A percentile compares a stretch with the other conserved stretches of the same genome.
These are phyloP conservation scores for Zoysia japonica DNA, from an alignment of 176 grass and related monocot genomes.

Conservation along the genomic window DNA sequence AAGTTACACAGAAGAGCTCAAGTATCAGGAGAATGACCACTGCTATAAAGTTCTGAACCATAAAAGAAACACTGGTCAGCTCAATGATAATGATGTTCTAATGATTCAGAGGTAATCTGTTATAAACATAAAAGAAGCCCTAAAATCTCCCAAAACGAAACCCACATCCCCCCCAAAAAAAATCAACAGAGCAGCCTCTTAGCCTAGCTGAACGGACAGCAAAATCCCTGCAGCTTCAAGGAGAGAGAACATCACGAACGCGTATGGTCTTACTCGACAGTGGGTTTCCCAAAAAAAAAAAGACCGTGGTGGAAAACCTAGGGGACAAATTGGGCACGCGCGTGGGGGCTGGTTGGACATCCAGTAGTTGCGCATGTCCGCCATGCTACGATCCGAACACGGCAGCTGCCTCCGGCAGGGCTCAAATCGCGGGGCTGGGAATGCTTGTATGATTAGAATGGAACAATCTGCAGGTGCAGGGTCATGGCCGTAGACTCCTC, in stretches of 20 bases:
- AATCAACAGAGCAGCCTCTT: conserved; percentile 9
- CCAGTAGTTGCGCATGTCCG: conserved; percentile 47
- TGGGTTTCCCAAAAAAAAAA: too few relatives aligned
- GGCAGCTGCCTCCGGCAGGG: too few relatives aligned
- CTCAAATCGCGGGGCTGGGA: background rate
- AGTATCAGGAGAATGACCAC: conserved; percentile 67
- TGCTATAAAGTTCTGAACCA: conserved; percentile 71
- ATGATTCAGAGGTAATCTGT: too few relatives aligned
- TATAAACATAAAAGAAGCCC: background rate
- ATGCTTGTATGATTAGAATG: too few relatives aligned
- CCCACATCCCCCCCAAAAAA: background rate
- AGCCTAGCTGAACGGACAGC: background rate
- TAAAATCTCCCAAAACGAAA: conserved; percentile 5
- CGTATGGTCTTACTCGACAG: conserved; percentile 29
- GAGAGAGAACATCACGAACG: background rate
- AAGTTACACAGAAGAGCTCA: conserved; percentile 54
- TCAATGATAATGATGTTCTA: background rate
- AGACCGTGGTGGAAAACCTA: background rate
- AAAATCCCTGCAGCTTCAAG: conserved; percentile 16
- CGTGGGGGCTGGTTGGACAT: conserved; percentile 53
- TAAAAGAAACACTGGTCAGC: conserved; percentile 29
- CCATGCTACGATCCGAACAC: conserved; percentile 49
- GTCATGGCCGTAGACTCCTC: too few relatives aligned
- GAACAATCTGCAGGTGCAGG: too few relatives aligned
- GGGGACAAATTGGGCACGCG: conserved; percentile 3